phyloP scores from a whole-genome alignment of 2,329 filamentous ascomycete species.

The Pseudogymnoascus sp. region DNA sequence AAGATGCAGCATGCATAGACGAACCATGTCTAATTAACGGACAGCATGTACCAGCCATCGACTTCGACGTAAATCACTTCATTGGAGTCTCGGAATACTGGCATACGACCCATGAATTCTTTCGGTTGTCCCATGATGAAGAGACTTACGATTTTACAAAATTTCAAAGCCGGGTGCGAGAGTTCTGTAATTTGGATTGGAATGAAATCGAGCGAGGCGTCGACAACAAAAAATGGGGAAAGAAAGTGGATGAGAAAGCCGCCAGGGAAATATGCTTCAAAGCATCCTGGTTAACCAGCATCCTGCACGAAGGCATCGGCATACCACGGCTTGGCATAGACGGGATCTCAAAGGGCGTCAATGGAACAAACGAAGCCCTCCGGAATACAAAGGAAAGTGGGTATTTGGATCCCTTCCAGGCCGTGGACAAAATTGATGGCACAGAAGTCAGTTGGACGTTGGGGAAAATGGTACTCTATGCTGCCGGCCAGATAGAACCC shows the following conservation, averaged over 20 bases:
- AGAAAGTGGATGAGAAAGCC: conserved; percentile 64
- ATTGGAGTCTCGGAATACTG: conserved; percentile 97
- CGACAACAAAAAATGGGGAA: conserved; percentile 60
- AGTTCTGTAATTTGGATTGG: conserved; percentile 85
- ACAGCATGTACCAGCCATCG: conserved; percentile 86
- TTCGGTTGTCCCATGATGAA: conserved; percentile 65
- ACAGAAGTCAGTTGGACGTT: conserved; percentile 96
- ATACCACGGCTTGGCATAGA: conserved; percentile 81
- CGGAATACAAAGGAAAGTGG: conserved; percentile 61
- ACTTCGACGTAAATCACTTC: conserved; percentile 96
- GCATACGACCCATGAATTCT: conserved; percentile 96
- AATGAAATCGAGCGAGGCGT: conserved; percentile 62
- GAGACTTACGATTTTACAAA: conserved; percentile 83
- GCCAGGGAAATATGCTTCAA: conserved; percentile 94
- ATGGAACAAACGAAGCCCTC: conserved; percentile 51
- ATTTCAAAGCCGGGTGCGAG: conserved; percentile 76
- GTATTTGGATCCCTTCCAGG: conserved; percentile 79
- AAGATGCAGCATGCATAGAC: conserved; percentile 77
- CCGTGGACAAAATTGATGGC: conserved; percentile 83
- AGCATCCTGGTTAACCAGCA: conserved; percentile 93
- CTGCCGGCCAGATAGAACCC: conserved; percentile 76
- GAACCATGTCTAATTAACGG: conserved; percentile 84
- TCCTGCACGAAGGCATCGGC: conserved; percentile 92
- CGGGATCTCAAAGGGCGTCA: conserved; percentile 38
- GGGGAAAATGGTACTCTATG: conserved; percentile 93